phyloP scores from a whole-genome alignment of 1,139 yeast genomes.

The Hanseniaspora gamundiae region DNA sequence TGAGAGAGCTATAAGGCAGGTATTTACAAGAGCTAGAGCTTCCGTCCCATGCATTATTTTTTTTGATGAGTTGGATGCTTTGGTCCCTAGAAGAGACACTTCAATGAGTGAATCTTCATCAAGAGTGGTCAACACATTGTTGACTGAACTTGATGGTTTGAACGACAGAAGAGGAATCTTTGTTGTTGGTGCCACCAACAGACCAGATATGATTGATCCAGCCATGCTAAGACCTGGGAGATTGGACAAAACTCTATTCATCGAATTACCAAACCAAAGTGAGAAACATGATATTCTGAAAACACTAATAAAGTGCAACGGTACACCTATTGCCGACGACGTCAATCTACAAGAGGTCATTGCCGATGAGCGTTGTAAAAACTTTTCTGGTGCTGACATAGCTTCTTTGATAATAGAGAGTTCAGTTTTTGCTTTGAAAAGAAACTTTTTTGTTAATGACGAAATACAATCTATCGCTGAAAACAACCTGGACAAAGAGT shows the following conservation, averaged over 20 bases:
- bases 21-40: slow-evolving; percentile 86
- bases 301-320: slow-evolving; percentile 59
- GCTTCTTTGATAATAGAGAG: slow-evolving; percentile 90
- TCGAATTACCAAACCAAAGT: slow-evolving; percentile 68
- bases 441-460: slow-evolving; percentile 41
- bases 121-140: slow-evolving; percentile 83
- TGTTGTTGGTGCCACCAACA: slow-evolving; percentile 92
- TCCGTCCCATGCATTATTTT: slow-evolving; percentile 92
- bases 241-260: slow-evolving; percentile 82
- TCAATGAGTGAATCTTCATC: slow-evolving; percentile 83
- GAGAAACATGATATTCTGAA: slow-evolving; percentile 74
- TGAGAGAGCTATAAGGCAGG: slow-evolving; percentile 90
- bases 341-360: slow-evolving; percentile 58
- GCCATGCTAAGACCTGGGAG: slow-evolving; percentile 98
- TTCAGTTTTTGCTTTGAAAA: slow-evolving; percentile 73
- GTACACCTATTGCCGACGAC: slow-evolving; percentile 58
- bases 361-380: slow-evolving; percentile 65
- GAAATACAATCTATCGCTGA: slow-evolving; percentile 24
- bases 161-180: slow-evolving; percentile 87
- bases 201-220: slow-evolving; percentile 97
- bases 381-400: slow-evolving; percentile 92
- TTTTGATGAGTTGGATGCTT: slow-evolving; percentile 91
- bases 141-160: slow-evolving; percentile 90
- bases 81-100: slow-evolving; percentile 88
- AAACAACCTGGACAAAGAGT: slow-evolving; percentile 29